These are phyloP conservation scores for Solanum hybrid DNA, from an alignment of 305 asterid species.

Conservation along the genomic window DNA sequence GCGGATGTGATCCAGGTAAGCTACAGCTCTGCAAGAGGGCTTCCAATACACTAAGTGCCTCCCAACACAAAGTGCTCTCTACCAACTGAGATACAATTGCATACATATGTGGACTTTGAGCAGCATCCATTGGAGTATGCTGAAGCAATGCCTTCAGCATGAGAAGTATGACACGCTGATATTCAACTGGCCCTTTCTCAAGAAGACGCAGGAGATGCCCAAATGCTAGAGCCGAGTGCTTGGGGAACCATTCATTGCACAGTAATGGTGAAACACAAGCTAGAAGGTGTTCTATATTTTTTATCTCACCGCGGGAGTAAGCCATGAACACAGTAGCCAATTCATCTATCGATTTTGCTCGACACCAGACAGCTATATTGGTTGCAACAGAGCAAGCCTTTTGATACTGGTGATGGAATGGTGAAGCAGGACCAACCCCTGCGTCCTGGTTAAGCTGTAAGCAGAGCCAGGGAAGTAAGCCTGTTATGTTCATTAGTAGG, in stretches of 20 bases:
- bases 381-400: constrained; percentile 80
- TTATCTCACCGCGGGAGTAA: constrained; percentile 75
- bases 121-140: constrained; percentile 93
- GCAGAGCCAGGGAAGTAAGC: constrained; percentile 98
- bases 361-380: constrained; percentile 81
- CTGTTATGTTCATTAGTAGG: constrained; percentile 90
- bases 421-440: constrained; percentile 43
- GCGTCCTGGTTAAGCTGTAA: constrained; percentile 79
- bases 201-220: constrained; percentile 86
- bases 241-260: constrained; percentile 95
- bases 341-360: constrained; percentile 77
- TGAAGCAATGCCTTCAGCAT: constrained; percentile 94
- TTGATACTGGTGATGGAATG: constrained; percentile 56
- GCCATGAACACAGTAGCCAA: constrained; percentile 77
- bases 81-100: constrained; percentile 95
- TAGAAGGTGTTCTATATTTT: constrained; percentile 73
- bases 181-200: constrained; percentile 88
- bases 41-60: constrained; percentile 96
- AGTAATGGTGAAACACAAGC: constrained; percentile 91
- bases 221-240: constrained; percentile 84
- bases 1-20: constrained; percentile 76
- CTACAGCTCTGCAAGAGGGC: constrained; percentile 99
- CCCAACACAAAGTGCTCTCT: constrained; percentile 96
- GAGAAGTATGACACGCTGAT: constrained; percentile 89
- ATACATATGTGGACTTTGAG: constrained; percentile 98